Evolutionary conservation across 2,329 filamentous ascomycete genomes (phyloP).

Genomic region (Aspergillus sp.): DNA sequence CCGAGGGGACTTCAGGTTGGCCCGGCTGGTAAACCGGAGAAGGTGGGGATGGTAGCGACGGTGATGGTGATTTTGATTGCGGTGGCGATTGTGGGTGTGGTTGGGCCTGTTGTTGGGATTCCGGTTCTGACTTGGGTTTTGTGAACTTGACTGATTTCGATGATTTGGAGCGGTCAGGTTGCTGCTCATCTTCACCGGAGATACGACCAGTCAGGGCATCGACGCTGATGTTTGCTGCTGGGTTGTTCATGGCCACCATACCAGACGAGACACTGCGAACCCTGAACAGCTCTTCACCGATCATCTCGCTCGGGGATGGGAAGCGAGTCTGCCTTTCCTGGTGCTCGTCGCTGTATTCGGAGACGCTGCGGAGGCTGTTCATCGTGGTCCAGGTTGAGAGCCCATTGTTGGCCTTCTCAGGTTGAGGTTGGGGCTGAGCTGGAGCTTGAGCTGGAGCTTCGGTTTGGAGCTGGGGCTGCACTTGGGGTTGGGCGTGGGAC

Average conservation of each 20-base stretch:
- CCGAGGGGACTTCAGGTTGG: background rate
- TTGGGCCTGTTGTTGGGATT: too few species aligned
- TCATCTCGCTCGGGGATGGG: background rate
- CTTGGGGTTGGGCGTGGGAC: too few species aligned
- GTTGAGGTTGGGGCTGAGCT: too few species aligned
- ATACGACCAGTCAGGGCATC: background rate
- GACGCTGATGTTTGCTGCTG: background rate
- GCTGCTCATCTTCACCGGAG: background rate
- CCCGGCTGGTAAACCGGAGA: background rate
- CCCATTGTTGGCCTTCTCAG: background rate
- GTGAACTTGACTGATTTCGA: too few species aligned
- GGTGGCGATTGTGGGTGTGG: background rate
- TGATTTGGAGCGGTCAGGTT: too few species aligned
- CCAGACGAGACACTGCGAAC: background rate
- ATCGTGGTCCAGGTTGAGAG: background rate
- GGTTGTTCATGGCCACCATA: background rate
- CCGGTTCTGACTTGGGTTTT: too few species aligned
- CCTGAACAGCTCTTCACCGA: background rate
- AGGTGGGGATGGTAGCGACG: too few species aligned
- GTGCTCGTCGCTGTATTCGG: background rate
- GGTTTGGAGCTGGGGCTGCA: too few species aligned
- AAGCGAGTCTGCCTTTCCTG: background rate
- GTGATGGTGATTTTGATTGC: too few species aligned
- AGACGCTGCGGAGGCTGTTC: background rate
- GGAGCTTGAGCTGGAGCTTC: too few species aligned